Evolutionary conservation across 805 yeast genomes (phyloP).

Genomic region (Tetrapisispora namnaoensis): DNA sequence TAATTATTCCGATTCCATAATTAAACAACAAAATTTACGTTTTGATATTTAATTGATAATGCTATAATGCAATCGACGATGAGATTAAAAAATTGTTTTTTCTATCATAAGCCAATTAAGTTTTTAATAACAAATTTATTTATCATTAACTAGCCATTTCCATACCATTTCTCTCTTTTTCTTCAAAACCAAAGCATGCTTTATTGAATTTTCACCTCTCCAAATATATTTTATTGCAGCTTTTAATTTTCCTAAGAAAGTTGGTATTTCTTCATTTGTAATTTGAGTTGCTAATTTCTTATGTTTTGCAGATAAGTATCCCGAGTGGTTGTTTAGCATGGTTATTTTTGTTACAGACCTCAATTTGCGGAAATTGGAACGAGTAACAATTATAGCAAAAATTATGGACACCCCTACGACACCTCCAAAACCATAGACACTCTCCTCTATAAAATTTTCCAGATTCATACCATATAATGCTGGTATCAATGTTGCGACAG

Average conservation of each 20-base stretch:
- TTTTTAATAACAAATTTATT: constrained; percentile 10
- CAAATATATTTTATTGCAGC: constrained; percentile 10
- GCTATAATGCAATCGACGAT: too few species aligned
- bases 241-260: constrained; percentile 16
- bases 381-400: constrained; percentile 46
- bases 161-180: constrained; percentile 40
- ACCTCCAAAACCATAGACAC: constrained; percentile 49
- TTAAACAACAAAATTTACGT: too few species aligned
- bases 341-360: constrained; percentile 57
- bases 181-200: constrained; percentile 10
- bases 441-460: constrained; percentile 67
- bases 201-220: constrained; percentile 12
- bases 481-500: constrained; percentile 76
- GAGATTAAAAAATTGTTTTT: too few species aligned
- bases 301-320: constrained; percentile 20
- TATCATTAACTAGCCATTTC: constrained; percentile 46
- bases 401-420: constrained; percentile 44
- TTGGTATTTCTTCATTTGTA: constrained; percentile 14
- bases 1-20: too few species aligned
- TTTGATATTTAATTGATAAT: too few species aligned
- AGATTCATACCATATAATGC: constrained; percentile 87
- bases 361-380: constrained; percentile 46
- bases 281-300: constrained; percentile 11
- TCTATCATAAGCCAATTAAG: too few species aligned
- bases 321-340: constrained; percentile 36